Conservation (phyloP, 1,284 basidiomycete species). For the Volvariella surrecta region DNA sequence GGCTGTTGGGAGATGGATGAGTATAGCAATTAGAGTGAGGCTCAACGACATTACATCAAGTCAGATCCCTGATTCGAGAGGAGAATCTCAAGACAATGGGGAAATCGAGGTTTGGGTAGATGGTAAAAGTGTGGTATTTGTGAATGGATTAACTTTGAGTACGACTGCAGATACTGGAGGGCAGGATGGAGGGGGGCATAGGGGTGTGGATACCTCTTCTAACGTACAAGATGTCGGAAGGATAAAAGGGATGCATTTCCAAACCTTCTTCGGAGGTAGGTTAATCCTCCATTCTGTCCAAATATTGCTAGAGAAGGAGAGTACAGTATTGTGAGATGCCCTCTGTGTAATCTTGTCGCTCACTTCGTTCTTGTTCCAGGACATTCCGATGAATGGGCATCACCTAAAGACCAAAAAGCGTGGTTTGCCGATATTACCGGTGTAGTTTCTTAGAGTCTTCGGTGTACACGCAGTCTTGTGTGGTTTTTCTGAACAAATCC, state of each 20-base stretch:
- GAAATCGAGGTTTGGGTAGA: conserved; percentile 51
- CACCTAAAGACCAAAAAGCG: conserved; percentile 51
- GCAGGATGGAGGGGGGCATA: too few relatives aligned
- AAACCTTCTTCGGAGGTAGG: conserved; percentile 71
- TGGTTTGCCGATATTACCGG: conserved; percentile 59
- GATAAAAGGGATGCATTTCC: conserved; percentile 55
- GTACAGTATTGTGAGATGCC: neutral
- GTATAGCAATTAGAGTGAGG: conserved; percentile 53
- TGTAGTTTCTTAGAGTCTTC: too few relatives aligned
- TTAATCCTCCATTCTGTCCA: neutral
- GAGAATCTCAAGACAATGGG: conserved; percentile 24
- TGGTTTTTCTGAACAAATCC: too few relatives aligned
- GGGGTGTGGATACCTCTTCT: conserved; percentile 15
- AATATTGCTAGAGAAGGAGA: too few relatives aligned
- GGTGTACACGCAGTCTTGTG: too few relatives aligned
- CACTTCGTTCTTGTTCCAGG: conserved; percentile 24
- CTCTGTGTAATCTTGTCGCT: neutral
- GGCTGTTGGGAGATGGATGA: conserved; percentile 44
- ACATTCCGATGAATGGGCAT: conserved; percentile 49
- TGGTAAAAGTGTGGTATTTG: conserved; percentile 39
- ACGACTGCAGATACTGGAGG: conserved; percentile 18
- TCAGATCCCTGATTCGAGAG: too few relatives aligned
- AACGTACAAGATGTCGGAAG: too few relatives aligned
- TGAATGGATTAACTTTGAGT: conserved; percentile 34
- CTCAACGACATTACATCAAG: conserved; percentile 41